A percentile compares a stretch with the other conserved stretches of the same genome.
Evolutionary conservation across 768 basidiomycete genomes (phyloP).

Genomic region (Xerocomellus intermedius): DNA sequence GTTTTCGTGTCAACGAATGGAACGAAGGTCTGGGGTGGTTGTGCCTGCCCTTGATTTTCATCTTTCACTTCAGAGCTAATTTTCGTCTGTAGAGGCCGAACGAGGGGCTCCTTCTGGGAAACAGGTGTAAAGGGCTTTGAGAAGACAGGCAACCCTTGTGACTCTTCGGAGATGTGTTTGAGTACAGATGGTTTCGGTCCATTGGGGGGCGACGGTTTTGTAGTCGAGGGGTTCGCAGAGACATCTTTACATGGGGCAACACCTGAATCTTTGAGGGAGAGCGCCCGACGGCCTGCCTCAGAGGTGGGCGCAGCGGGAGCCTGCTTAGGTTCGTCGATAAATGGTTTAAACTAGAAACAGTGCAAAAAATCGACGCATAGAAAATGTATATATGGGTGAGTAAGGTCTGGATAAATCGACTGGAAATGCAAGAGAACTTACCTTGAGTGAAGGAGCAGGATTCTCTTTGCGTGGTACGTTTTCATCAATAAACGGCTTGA

Average conservation of each 20-base stretch:
- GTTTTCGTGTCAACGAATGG: slow-evolving; percentile 41
- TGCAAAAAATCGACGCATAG: neutral
- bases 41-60: slow-evolving; percentile 17
- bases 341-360: slow-evolving; percentile 61
- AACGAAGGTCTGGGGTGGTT: slow-evolving; percentile 37
- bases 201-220: slow-evolving; percentile 29
- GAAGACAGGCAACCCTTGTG: slow-evolving; percentile 43
- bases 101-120: slow-evolving; percentile 37
- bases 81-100: slow-evolving; percentile 24
- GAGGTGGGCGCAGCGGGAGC: slow-evolving; percentile 35
- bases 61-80: slow-evolving; percentile 16
- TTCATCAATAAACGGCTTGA: slow-evolving; percentile 72
- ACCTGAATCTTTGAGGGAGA: slow-evolving; percentile 51
- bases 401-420: neutral
- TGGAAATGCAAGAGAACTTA: neutral
- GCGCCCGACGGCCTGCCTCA: slow-evolving; percentile 38
- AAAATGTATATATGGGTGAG: slow-evolving; percentile 6
- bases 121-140: slow-evolving; percentile 66
- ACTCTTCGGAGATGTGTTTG: slow-evolving; percentile 38
- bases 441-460: slow-evolving; percentile 29
- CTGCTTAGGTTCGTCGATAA: slow-evolving; percentile 53
- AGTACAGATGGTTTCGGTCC: slow-evolving; percentile 27
- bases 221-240: slow-evolving; percentile 13
- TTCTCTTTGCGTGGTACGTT: slow-evolving; percentile 48
- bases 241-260: slow-evolving; percentile 13